A percentile compares a stretch with the other conserved stretches of the same genome.
Evolutionary conservation across 129 eudicot genomes (phyloP).

Genomic region (Ambrosia trifida): DNA sequence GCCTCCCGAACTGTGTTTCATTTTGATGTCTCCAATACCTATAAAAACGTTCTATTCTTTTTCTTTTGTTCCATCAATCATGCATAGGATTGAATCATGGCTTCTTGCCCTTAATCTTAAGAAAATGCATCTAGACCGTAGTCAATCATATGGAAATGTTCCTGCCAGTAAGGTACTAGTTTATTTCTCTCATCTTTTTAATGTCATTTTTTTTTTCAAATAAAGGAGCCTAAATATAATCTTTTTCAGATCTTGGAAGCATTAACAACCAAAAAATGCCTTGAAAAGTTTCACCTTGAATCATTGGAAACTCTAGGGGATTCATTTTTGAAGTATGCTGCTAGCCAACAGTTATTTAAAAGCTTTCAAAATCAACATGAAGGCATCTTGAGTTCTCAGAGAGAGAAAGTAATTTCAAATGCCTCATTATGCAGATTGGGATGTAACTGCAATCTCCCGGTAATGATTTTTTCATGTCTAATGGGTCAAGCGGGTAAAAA

Average conservation of each 20-base stretch:
- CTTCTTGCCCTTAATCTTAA: constrained; percentile 65
- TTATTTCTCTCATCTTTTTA: not conserved
- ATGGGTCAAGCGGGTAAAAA: constrained; percentile 5
- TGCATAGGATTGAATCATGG: constrained; percentile 85
- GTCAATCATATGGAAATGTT: constrained; percentile 45
- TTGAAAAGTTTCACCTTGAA: constrained; percentile 67
- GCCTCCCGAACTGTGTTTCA: constrained; percentile 77
- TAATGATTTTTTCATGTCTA: constrained; percentile 31
- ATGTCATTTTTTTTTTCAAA: not conserved
- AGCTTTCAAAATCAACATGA: constrained; percentile 57
- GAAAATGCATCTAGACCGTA: constrained; percentile 45
- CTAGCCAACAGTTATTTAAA: constrained; percentile 67
- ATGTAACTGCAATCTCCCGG: constrained; percentile 67
- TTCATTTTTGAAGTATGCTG: constrained; percentile 81
- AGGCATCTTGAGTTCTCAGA: constrained; percentile 61
- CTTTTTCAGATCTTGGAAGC: constrained; percentile 74
- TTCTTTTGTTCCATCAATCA: constrained; percentile 68
- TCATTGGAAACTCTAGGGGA: constrained; percentile 94
- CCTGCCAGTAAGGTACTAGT: constrained; percentile 55
- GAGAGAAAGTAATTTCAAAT: constrained; percentile 55
- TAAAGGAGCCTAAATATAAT: not conserved
- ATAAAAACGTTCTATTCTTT: constrained; percentile 57
- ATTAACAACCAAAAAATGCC: constrained; percentile 76
- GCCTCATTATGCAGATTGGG: constrained; percentile 76
- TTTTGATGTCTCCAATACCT: constrained; percentile 78